Evolutionary conservation across 2,329 filamentous ascomycete genomes (phyloP), one percentile per base, ranked within the genome.

Genomic region (Verticillium alfalfae): DNA sequence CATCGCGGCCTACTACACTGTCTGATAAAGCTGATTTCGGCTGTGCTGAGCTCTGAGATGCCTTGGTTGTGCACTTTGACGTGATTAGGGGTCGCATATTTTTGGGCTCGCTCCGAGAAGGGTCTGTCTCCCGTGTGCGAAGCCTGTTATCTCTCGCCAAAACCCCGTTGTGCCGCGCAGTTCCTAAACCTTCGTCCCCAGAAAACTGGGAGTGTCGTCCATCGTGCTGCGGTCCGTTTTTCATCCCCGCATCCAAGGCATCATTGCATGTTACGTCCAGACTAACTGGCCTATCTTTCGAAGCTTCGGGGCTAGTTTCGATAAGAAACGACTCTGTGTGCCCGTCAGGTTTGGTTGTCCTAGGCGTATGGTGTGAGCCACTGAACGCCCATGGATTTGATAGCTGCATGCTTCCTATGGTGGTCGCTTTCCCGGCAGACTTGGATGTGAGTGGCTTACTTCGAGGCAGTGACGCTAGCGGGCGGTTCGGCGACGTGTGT

Each of bases 341-440:
- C 59, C 61, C 58, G 60, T 60, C 37, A 60, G 45, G 62, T 56
- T 67, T 66, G 63, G 60, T 66, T 63, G 67, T 73, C 68, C 78
- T 81, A 73, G 76, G 66, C 68, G 64, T 75, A 65, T 66, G 64
- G 68, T 75, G 79, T 80, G 77, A 81, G 78, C 76, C 72, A 66
- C 70, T 70, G 66, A 75, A 72, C 61, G 73, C 74, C 75, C 78
- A 76, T 59, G 73, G 70, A 64, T 73, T 72, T 59, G 67, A 65
- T 15, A 55, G 67, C 22, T 67, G 36, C 61, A 66, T 68, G 39
- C 65, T 64, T 63, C 63, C 68, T 58, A 67, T 61, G 60, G 63
- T 65, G 57, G 60, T 63, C 56, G 62, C 61, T 61, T 68, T 69
- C 64, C 66, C 60, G 52, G 63, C 65, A 58, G 69, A 60, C 58